These are phyloP conservation scores for Chlorella sorokiniana DNA, from an alignment of 139 green algal species.

Conservation along the genomic window DNA sequence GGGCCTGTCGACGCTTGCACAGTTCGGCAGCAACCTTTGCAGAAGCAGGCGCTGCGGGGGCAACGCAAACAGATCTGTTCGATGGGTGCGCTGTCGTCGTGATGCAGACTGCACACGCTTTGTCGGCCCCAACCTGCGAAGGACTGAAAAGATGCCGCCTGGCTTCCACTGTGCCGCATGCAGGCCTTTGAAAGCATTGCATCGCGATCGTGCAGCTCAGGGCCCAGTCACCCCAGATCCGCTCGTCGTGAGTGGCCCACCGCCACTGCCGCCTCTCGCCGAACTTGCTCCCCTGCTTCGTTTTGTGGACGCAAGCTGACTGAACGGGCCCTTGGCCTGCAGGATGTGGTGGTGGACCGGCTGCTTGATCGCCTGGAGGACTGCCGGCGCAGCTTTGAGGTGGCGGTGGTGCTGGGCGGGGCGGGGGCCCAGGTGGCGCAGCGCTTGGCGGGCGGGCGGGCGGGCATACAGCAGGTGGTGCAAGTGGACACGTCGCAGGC, in stretches of 20 bases:
- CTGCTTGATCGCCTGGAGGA: conserved; percentile 86
- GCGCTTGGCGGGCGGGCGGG: conserved; percentile 43
- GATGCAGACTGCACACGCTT: not conserved
- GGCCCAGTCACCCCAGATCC: conserved; percentile 39
- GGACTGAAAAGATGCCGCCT: not conserved
- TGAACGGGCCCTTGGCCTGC: not conserved
- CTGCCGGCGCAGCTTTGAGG: conserved; percentile 66
- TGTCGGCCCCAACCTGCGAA: not conserved
- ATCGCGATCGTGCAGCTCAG: conserved; percentile 67
- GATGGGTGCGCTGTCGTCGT: conserved; percentile 12
- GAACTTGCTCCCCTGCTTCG: not conserved
- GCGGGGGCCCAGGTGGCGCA: conserved; percentile 58
- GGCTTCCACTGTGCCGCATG: not conserved
- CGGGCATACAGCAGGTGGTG: conserved; percentile 50
- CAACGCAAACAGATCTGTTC: conserved; percentile 15
- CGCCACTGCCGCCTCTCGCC: not conserved
- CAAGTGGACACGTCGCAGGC: conserved; percentile 19
- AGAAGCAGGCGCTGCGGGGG: not conserved
- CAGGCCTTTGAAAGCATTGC: conserved; percentile 58
- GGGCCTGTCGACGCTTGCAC: not conserved
- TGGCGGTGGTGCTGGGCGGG: conserved; percentile 67
- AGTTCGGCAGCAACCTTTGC: not conserved
- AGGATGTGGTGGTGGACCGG: conserved; percentile 66
- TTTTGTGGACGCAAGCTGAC: not conserved
- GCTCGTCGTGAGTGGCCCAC: conserved; percentile 36